A percentile compares a stretch with the other conserved stretches of the same genome.
These are phyloP conservation scores for Heracleum sosnowskyi DNA, from an alignment of 129 eudicot genomes.

Conservation along the genomic window DNA sequence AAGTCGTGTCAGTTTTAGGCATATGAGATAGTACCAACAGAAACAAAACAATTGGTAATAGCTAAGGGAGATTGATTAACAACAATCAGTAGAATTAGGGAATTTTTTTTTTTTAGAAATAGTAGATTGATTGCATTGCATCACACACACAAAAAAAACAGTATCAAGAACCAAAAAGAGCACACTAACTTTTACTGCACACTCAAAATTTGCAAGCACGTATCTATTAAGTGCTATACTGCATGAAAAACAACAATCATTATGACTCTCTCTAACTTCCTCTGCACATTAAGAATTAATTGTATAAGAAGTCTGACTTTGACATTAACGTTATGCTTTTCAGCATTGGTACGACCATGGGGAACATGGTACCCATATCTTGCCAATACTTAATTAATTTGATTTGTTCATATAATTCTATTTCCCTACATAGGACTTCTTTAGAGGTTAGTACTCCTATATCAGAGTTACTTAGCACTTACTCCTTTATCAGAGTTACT, in stretches of 20 bases:
- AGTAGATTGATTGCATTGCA: background rate
- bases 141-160: too few relatives aligned
- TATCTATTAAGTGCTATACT: background rate
- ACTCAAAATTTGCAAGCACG: background rate
- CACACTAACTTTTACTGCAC: background rate
- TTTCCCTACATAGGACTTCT: background rate
- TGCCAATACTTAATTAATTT: background rate
- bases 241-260: background rate
- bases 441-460: background rate
- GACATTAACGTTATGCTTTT: background rate
- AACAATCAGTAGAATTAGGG: background rate
- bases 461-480: background rate
- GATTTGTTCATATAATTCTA: background rate
- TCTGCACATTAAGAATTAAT: background rate
- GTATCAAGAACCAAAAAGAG: background rate
- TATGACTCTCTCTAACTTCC: background rate
- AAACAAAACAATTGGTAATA: background rate
- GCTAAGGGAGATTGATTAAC: background rate
- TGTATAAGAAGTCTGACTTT: background rate
- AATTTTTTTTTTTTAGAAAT: background rate
- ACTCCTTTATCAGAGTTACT: too few relatives aligned
- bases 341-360: background rate
- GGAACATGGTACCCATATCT: background rate
- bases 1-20: background rate
- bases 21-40: background rate